Percentiles rank a stretch among this genome's conserved stretches.
Evolutionary conservation across 345 rosid species (phyloP).

Genomic region (Linum lewisii): DNA sequence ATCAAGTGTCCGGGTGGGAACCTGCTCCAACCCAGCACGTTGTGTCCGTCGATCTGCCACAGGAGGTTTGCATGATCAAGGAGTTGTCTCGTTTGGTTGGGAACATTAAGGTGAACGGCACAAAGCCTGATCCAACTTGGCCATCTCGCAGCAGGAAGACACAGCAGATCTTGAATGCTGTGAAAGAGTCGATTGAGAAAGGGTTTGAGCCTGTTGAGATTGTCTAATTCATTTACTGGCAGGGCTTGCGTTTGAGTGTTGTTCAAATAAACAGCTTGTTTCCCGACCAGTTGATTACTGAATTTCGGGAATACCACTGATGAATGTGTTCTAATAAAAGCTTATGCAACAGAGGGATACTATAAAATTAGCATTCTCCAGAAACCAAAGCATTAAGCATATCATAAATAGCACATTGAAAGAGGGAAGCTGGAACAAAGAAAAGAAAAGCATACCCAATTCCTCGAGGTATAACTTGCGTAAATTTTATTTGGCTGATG

Average conservation of each 20-base stretch:
- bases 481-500: not conserved
- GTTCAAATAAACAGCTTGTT: not conserved
- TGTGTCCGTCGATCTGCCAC: slow-evolving; percentile 43
- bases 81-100: slow-evolving; percentile 61
- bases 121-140: slow-evolving; percentile 62
- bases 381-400: no score
- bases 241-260: not conserved
- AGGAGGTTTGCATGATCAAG: slow-evolving; percentile 70
- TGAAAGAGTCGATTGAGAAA: slow-evolving; percentile 45
- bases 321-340: no score
- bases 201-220: slow-evolving; percentile 41
- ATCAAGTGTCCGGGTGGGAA: slow-evolving; percentile 38
- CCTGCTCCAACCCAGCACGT: slow-evolving; percentile 33
- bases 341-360: no score
- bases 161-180: slow-evolving; percentile 60
- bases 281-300: no score
- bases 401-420: no score
- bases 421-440: no score
- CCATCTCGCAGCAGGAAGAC: slow-evolving; percentile 55
- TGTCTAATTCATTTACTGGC: not conserved
- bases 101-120: slow-evolving; percentile 37
- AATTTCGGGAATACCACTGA: no score
- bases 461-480: not conserved
- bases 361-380: no score
- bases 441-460: not conserved